Percentiles rank a stretch among this genome's conserved stretches.
phyloP scores from a whole-genome alignment of 2,329 filamentous ascomycete species.

The Thermoascus crustaceus region DNA sequence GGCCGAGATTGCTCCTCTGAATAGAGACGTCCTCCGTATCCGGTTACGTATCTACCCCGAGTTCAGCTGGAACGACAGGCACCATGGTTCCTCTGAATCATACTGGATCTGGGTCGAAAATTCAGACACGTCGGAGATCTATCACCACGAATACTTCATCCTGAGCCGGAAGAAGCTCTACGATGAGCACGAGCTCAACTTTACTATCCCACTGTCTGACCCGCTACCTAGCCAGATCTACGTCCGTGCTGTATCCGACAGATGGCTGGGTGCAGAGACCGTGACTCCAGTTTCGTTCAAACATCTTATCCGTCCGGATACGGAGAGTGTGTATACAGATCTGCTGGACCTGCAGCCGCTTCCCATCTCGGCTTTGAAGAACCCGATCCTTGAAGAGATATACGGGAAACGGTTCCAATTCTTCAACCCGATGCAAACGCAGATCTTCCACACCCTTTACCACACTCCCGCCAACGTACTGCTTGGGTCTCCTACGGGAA shows the following conservation, averaged over 20 bases:
- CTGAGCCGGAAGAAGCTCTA: constrained; percentile 81
- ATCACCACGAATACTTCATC: constrained; percentile 96
- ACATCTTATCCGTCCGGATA: constrained; percentile 93
- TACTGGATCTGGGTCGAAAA: constrained; percentile 99
- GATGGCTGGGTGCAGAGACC: constrained; percentile 94
- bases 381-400: constrained; percentile 75
- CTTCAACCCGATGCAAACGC: constrained; percentile 99
- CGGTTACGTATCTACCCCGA: constrained; percentile 79
- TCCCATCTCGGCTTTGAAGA: constrained; percentile 78
- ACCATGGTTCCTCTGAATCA: constrained; percentile 89
- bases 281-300: constrained; percentile 95
- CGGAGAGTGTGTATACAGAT: constrained; percentile 94
- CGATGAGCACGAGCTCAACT: constrained; percentile 95
- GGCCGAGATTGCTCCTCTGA: constrained; percentile 89
- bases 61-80: constrained; percentile 87
- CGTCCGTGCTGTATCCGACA: constrained; percentile 84
- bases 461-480: constrained; percentile 87
- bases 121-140: constrained; percentile 94
- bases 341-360: constrained; percentile 85
- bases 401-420: constrained; percentile 85
- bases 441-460: constrained; percentile 95
- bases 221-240: constrained; percentile 94
- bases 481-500: constrained; percentile 89
- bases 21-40: constrained; percentile 89
- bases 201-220: constrained; percentile 90